A percentile compares a stretch with the other conserved stretches of the same genome.
Conservation (phyloP, 2,329 filamentous ascomycete genomes). For the Metarhizium humberi region DNA sequence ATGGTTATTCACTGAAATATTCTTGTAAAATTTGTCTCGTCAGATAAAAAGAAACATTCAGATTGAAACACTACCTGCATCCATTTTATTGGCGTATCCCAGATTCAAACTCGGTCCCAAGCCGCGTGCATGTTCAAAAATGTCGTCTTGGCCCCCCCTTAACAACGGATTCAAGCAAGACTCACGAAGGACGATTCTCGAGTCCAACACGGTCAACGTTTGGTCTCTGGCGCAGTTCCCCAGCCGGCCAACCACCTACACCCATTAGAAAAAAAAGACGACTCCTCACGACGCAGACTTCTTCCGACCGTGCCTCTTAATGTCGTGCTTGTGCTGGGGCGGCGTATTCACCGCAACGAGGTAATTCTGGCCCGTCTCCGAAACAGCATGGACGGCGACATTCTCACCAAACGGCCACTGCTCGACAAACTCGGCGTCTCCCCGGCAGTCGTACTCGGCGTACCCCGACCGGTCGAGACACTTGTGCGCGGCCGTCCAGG, state of each 20-base stretch:
- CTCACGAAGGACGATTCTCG: too few relatives aligned
- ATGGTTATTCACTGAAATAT: too few relatives aligned
- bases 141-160: too few relatives aligned
- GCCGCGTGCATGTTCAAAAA: too few relatives aligned
- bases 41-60: too few relatives aligned
- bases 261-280: background rate
- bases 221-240: too few relatives aligned
- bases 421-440: constrained; percentile 12
- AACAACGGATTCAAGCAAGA: too few relatives aligned
- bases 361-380: constrained; percentile 30
- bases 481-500: constrained; percentile 22
- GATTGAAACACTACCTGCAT: too few relatives aligned
- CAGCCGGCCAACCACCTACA: background rate
- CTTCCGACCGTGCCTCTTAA: background rate
- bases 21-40: too few relatives aligned
- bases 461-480: constrained; percentile 21
- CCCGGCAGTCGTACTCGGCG: constrained; percentile 25
- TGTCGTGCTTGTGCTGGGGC: constrained; percentile 3
- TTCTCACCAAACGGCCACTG: constrained; percentile 37
- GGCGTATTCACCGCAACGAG: constrained; percentile 26
- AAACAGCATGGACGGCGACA: constrained; percentile 32
- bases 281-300: background rate
- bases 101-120: too few relatives aligned
- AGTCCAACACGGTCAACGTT: too few relatives aligned
- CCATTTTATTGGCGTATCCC: too few relatives aligned